Base-by-base conservation (phyloP, 768 basidiomycete genomes). In the Serendipita sp. region DNA sequence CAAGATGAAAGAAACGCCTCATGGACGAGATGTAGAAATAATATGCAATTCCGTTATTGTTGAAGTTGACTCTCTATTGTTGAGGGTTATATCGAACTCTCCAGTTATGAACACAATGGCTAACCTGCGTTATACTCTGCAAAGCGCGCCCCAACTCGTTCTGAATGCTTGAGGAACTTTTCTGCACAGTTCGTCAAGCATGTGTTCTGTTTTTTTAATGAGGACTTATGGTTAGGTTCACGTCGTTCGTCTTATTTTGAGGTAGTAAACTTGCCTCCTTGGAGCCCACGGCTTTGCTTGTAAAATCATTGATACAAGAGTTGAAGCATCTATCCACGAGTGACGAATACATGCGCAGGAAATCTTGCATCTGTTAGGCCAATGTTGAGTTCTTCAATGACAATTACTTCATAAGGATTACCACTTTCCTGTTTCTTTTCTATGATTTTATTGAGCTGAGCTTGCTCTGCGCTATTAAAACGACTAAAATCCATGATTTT, bases 121-220 rank as follows among this genome's bases (percentile, higher is more conserved):
- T 65, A 68, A 92, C 93, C 93, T 63, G 91, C 91, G 70, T 92
- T 95, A 66, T 87, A 76, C 72, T 95, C 93, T 50, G 91, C 91
- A 71, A 95, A 96, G 52, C 93, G 81, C 33, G 91, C 86, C 3
- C 91, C 91, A 15, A 95, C 87, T 62, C 93, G 80, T 72, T 97
- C 93, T 10, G 92, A 92, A 72, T 96, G 91, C 73, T 96, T 96
- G 71, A 98, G 76, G 78, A 96, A 97, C 75, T 98, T 99, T 79
- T 97, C 95, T 23, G 92, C 81, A 77, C 95, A 99, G 76, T 94
- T 91, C 74, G 83, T 79, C 53, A 95, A 83, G 72, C 95, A 99
- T 68, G 83, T 81, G 70, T 88, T 88, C 93, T 98, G 70, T 15
- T 34, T 27, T 50, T 36, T 18, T 18, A 58, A 16, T 31, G 37